These are phyloP conservation scores for Meira nashicola DNA, from an alignment of 1,284 basidiomycete genomes.

Conservation along the genomic window DNA sequence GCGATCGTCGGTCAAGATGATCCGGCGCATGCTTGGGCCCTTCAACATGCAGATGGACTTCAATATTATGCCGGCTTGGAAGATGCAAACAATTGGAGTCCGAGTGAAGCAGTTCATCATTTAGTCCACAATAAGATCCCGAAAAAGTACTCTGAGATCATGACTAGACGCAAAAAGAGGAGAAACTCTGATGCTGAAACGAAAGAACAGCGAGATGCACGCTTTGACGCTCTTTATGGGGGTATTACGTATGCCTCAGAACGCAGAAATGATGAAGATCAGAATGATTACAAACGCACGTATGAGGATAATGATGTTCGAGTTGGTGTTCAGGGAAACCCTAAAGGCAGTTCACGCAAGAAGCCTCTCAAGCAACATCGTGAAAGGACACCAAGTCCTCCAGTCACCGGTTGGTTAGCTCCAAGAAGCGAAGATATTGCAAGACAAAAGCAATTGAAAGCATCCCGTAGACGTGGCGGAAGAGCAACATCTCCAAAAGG, in stretches of 20 bases:
- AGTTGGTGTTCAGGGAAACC: no score
- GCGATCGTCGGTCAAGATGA: constrained; percentile 22
- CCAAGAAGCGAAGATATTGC: neutral
- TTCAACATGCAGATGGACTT: constrained; percentile 29
- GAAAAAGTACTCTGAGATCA: constrained; percentile 22
- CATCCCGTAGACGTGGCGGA: neutral
- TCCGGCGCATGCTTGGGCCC: constrained; percentile 38
- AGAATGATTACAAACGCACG: neutral
- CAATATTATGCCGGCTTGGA: constrained; percentile 26
- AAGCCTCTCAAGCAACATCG: neutral
- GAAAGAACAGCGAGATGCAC: constrained; percentile 20
- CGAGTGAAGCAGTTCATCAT: constrained; percentile 23
- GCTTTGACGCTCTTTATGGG: constrained; percentile 26
- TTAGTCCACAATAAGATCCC: constrained; percentile 29
- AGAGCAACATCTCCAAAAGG: constrained; percentile 1
- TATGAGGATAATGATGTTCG: no score
- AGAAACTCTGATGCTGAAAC: constrained; percentile 21
- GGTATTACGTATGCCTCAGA: constrained; percentile 30
- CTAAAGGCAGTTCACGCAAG: neutral
- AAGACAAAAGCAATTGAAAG: neutral
- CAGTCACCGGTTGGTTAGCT: neutral
- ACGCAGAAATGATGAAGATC: neutral
- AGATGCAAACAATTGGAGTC: constrained; percentile 27
- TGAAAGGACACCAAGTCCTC: neutral
- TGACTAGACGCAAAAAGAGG: neutral